phyloP scores from a whole-genome alignment of 345 rosid species.

The Populus pruinosa region DNA sequence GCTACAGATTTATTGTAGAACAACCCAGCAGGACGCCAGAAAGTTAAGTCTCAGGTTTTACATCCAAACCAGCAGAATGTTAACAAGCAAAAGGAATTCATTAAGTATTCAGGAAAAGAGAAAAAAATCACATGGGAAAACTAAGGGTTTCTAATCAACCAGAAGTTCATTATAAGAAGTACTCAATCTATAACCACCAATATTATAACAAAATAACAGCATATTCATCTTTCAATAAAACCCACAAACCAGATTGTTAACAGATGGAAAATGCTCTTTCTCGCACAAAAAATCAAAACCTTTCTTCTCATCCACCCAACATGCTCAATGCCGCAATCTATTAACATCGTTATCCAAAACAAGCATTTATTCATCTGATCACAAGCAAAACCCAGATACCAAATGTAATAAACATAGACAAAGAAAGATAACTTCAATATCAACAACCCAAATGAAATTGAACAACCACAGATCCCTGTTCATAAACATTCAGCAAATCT shows the following conservation, averaged over 20 bases:
- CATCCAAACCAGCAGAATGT: background rate
- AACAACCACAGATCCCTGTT: conserved; percentile 25
- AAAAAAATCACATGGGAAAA: background rate
- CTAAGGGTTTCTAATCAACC: background rate
- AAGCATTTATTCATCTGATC: conserved; percentile 7
- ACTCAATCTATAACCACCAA: background rate
- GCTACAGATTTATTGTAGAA: background rate
- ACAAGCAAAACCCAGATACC: conserved; percentile 2
- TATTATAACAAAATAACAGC: background rate
- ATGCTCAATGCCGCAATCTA: background rate
- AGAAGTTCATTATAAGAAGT: background rate
- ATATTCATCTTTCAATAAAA: background rate
- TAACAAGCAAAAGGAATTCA: background rate
- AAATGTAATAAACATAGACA: background rate
- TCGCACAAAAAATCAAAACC: conserved; percentile 6
- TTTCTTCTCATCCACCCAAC: background rate
- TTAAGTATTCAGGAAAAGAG: background rate
- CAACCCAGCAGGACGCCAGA: background rate
- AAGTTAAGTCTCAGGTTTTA: background rate
- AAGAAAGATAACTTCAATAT: background rate
- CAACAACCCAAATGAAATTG: conserved; percentile 27
- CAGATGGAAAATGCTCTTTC: background rate
- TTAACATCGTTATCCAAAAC: background rate
- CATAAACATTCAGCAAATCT: conserved; percentile 8
- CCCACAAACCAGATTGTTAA: conserved; percentile 16